A percentile compares a stretch with the other conserved stretches of the same genome.
Conservation (phyloP, 2,329 filamentous ascomycete genomes). For the Fusarium verticillioides region DNA sequence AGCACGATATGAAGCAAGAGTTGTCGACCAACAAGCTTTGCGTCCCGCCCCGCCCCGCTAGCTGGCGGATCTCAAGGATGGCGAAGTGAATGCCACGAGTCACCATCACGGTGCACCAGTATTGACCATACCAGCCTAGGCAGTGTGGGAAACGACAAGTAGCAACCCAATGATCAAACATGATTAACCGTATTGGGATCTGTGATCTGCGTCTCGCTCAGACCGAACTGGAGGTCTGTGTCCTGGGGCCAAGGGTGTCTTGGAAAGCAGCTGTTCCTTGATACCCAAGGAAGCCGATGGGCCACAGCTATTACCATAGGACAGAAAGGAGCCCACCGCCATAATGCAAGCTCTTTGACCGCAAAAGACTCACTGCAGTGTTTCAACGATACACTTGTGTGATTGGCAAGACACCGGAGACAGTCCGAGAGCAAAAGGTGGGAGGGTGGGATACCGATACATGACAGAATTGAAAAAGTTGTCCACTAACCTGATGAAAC, state of each 20-base stretch:
- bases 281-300: constrained; percentile 4
- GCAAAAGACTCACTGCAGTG: constrained; percentile 10
- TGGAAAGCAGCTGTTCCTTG: constrained; percentile 7
- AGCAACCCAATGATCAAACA: not conserved
- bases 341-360: not conserved
- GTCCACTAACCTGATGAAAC: constrained; percentile 74
- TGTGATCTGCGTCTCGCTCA: not conserved
- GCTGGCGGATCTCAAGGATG: not conserved
- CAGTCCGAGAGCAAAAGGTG: not conserved
- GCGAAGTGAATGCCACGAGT: not conserved
- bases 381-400: constrained; percentile 1
- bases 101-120: not conserved
- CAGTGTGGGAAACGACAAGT: not conserved
- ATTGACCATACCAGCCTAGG: not conserved
- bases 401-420: constrained; percentile 2
- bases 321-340: constrained; percentile 1
- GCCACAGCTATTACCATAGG: not conserved
- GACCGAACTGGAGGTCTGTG: constrained; percentile 3
- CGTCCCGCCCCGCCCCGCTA: not conserved
- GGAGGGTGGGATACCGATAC: not conserved
- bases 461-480: not conserved
- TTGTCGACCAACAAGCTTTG: constrained; percentile 6
- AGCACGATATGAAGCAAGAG: constrained; percentile 30
- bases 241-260: constrained; percentile 6
- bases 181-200: not conserved